Percentiles rank a stretch among this genome's conserved stretches.
These are phyloP conservation scores for Xylaria longipes DNA, from an alignment of 495 filamentous ascomycete species.

Conservation along the genomic window DNA sequence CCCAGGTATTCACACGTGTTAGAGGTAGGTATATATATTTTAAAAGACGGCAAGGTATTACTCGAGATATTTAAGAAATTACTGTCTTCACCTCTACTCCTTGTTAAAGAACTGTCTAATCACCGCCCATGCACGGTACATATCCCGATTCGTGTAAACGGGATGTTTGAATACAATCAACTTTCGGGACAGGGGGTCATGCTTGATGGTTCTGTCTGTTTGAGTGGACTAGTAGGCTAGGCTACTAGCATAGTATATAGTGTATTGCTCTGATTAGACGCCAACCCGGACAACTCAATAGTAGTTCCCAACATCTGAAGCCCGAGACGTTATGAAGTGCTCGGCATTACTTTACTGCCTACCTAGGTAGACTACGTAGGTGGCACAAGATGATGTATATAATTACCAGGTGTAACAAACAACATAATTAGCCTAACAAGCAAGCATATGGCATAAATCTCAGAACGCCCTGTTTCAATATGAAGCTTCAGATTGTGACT, in stretches of 20 bases:
- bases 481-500: not conserved
- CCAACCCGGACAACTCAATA: not conserved
- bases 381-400: not conserved
- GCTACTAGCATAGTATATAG: not conserved
- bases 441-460: slow-evolving; percentile 7
- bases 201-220: not conserved
- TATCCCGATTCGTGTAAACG: not conserved
- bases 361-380: not conserved
- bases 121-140: not conserved
- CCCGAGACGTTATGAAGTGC: not conserved
- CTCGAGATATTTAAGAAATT: not conserved
- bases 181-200: not conserved
- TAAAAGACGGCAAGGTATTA: not conserved
- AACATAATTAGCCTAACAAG: not conserved
- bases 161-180: not conserved
- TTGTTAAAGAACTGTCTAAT: not conserved
- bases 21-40: not conserved
- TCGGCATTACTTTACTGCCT: not conserved
- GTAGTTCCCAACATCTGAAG: not conserved
- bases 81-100: not conserved
- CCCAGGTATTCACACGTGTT: not conserved
- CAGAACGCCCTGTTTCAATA: slow-evolving; percentile 7
- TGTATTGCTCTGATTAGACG: not conserved
- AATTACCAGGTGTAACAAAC: not conserved
- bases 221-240: not conserved